Conservation (phyloP, 176 grass and related monocot genomes). For the Lolium multiflorum region DNA sequence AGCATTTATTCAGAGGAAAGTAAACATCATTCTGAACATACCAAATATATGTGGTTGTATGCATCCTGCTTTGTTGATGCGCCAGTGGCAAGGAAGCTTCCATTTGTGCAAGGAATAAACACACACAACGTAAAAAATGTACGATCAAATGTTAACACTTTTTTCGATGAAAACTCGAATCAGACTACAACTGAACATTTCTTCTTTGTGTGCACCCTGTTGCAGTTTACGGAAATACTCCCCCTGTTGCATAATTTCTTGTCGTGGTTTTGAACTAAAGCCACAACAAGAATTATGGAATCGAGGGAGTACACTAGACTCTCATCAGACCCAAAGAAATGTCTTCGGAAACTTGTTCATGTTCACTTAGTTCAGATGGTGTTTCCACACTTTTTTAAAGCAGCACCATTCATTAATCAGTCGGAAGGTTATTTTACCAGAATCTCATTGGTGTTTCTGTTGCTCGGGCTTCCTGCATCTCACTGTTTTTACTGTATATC, state of each 20-base stretch:
- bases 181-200: not conserved
- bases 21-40: not conserved
- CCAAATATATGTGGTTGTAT: no score
- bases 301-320: no score
- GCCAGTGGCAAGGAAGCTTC: no score
- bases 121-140: not conserved
- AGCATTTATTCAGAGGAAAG: not conserved
- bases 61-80: no score
- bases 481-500: not conserved
- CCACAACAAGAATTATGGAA: no score
- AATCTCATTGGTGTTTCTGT: not conserved
- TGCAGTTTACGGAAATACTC: not conserved
- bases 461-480: not conserved
- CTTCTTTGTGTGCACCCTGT: not conserved
- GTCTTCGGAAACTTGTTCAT: slow-evolving; percentile 4
- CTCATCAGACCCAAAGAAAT: no score
- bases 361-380: not conserved
- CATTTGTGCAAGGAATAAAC: not conserved
- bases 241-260: no score
- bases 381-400: not conserved
- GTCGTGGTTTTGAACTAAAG: no score
- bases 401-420: not conserved
- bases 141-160: not conserved
- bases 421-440: not conserved
- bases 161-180: not conserved